Percentiles rank a stretch among this genome's conserved stretches.
Conservation (phyloP, 2,329 filamentous ascomycete species). For the Cladophialophora bantiana region DNA sequence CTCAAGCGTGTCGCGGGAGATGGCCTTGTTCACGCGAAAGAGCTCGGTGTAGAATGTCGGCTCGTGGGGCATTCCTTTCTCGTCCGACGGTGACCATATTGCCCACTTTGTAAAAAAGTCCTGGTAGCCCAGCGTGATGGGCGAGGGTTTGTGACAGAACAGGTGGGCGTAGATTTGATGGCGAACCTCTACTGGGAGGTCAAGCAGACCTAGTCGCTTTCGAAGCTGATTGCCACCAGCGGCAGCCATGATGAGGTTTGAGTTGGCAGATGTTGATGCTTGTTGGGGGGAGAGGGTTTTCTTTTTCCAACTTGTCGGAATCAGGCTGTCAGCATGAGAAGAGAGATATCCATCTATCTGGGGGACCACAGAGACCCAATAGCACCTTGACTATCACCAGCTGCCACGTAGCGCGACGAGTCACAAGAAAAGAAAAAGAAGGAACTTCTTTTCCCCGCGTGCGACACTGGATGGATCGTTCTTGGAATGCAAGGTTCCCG, state of each 20-base stretch:
- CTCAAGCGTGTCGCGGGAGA: conserved; percentile 32
- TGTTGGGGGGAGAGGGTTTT: background rate
- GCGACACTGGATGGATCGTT: background rate
- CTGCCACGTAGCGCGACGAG: background rate
- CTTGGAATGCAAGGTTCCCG: background rate
- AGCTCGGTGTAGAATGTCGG: conserved; percentile 31
- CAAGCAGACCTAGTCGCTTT: conserved; percentile 11
- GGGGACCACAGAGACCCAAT: background rate
- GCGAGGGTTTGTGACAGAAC: conserved; percentile 29
- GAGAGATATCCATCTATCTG: background rate
- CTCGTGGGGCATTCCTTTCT: background rate
- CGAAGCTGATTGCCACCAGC: background rate
- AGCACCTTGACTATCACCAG: background rate
- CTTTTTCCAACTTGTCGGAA: background rate
- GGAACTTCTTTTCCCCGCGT: background rate
- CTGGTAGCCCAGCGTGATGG: conserved; percentile 22
- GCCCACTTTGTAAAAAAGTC: conserved; percentile 11
- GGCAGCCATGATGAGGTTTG: background rate
- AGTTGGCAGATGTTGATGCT: too few relatives aligned
- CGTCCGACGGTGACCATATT: conserved; percentile 5
- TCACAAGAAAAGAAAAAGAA: background rate
- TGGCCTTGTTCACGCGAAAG: conserved; percentile 33
- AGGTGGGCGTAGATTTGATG: conserved; percentile 31
- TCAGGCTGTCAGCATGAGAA: background rate
- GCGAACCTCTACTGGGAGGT: conserved; percentile 33